Conservation (phyloP, 2,329 filamentous ascomycete genomes). For the Salinomyces thailandicus region DNA sequence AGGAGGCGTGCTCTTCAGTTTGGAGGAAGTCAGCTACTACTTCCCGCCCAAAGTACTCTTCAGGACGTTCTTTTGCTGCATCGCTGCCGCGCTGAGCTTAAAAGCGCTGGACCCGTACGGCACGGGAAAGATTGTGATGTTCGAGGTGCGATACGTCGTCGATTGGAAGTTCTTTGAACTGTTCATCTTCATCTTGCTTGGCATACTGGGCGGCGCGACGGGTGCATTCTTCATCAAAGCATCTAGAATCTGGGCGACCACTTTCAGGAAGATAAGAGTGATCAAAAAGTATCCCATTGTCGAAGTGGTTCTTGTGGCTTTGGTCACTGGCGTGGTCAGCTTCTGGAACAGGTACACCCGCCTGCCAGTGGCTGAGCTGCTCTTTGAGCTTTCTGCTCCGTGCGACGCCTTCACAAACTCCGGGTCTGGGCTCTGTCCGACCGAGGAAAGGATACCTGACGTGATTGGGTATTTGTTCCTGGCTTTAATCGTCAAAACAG, state of each 20-base stretch:
- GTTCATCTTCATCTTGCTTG: slow-evolving; percentile 71
- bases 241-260: slow-evolving; percentile 77
- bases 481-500: slow-evolving; percentile 81
- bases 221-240: slow-evolving; percentile 97
- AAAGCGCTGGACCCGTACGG: slow-evolving; percentile 96
- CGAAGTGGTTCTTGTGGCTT: slow-evolving; percentile 78
- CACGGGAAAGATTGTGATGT: slow-evolving; percentile 91
- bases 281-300: slow-evolving; percentile 79
- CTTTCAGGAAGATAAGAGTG: slow-evolving; percentile 66
- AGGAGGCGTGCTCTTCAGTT: slow-evolving; percentile 80
- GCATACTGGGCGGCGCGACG: slow-evolving; percentile 69
- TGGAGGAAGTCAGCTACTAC: slow-evolving; percentile 95
- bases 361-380: slow-evolving; percentile 76
- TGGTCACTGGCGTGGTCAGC: slow-evolving; percentile 71
- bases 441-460: slow-evolving; percentile 62
- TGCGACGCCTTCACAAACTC: slow-evolving; percentile 61
- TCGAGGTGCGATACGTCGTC: slow-evolving; percentile 78
- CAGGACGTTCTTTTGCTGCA: slow-evolving; percentile 96
- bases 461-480: slow-evolving; percentile 61
- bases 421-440: slow-evolving; percentile 70
- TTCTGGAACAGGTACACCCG: slow-evolving; percentile 93
- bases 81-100: slow-evolving; percentile 73
- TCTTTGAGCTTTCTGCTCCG: slow-evolving; percentile 83
- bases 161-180: slow-evolving; percentile 96
- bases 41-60: slow-evolving; percentile 97